These are phyloP conservation scores for Nidularia pulvinata DNA, from an alignment of 768 basidiomycete genomes.

Conservation along the genomic window DNA sequence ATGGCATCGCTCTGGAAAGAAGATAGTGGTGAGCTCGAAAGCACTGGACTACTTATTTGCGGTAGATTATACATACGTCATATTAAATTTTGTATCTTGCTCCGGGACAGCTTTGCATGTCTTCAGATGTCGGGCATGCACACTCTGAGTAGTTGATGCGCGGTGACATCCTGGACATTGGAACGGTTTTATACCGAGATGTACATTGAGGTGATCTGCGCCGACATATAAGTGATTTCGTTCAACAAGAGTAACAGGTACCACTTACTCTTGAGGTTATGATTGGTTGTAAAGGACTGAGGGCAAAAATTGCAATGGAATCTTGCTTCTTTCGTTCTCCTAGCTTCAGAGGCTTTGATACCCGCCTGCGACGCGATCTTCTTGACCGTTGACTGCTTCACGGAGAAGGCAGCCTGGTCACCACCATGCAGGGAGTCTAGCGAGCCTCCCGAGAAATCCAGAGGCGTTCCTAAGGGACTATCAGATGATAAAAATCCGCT, in stretches of 20 bases:
- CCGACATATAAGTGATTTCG: not conserved
- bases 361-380: constrained; percentile 11
- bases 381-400: too few relatives aligned
- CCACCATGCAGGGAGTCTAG: too few relatives aligned
- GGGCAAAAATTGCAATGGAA: constrained; percentile 17
- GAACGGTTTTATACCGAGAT: constrained; percentile 10
- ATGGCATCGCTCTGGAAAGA: too few relatives aligned
- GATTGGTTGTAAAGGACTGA: constrained; percentile 20
- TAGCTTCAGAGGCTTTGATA: constrained; percentile 8
- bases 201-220: constrained; percentile 11
- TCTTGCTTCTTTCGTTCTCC: constrained; percentile 15
- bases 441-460: too few relatives aligned
- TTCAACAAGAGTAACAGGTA: not conserved
- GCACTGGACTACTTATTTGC: too few relatives aligned
- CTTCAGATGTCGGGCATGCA: constrained; percentile 9
- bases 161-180: constrained; percentile 6
- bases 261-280: constrained; percentile 21
- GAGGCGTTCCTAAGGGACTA: too few relatives aligned
- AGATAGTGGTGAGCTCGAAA: too few relatives aligned
- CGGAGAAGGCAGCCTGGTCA: too few relatives aligned
- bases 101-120: constrained; percentile 5
- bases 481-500: not conserved
- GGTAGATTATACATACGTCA: too few relatives aligned
- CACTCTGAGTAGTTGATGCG: constrained; percentile 10
- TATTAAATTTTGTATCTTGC: not conserved